These are phyloP conservation scores for Aphanomyces astaci DNA, from an alignment of 352 stramenopile genomes.

Conservation along the genomic window DNA sequence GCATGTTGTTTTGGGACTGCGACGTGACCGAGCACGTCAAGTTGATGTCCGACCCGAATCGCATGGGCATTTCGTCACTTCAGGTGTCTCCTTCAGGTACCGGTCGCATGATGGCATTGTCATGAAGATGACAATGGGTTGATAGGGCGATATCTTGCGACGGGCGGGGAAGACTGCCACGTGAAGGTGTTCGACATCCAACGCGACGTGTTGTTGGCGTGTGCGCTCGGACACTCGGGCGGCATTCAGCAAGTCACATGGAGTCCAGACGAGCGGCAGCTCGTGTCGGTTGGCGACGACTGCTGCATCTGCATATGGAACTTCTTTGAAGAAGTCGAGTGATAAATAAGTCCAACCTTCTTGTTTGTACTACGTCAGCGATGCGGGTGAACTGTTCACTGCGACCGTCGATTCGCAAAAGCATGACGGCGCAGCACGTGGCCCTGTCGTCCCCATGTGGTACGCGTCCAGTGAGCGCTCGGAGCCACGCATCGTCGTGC, in stretches of 20 bases:
- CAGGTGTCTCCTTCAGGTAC: slow-evolving; percentile 45
- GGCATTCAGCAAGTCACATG: slow-evolving; percentile 67
- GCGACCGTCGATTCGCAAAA: not conserved
- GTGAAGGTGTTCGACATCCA: slow-evolving; percentile 74
- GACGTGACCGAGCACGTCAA: slow-evolving; percentile 76
- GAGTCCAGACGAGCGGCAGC: slow-evolving; percentile 87
- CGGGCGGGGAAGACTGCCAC: slow-evolving; percentile 68
- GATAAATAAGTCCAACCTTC: too few relatives aligned
- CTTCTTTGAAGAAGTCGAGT: slow-evolving; percentile 51
- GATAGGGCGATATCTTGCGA: slow-evolving; percentile 64
- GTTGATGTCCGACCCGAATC: slow-evolving; percentile 37
- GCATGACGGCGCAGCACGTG: too few relatives aligned
- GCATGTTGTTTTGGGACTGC: slow-evolving; percentile 87
- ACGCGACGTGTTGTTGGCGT: slow-evolving; percentile 40
- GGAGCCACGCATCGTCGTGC: not conserved
- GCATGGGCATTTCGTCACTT: slow-evolving; percentile 36
- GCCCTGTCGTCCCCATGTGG: too few relatives aligned
- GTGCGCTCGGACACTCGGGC: slow-evolving; percentile 56
- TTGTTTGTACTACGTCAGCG: too few relatives aligned
- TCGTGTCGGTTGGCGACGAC: slow-evolving; percentile 84
- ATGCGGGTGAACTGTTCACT: not conserved
- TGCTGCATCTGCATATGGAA: slow-evolving; percentile 89
- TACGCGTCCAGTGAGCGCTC: not conserved
- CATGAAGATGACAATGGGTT: too few relatives aligned
- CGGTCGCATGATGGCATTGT: not conserved